Evolutionary conservation across 495 filamentous ascomycete species (phyloP), one percentile per base, ranked within the genome.

Genomic region (Hypoxylon crocopeplum): DNA sequence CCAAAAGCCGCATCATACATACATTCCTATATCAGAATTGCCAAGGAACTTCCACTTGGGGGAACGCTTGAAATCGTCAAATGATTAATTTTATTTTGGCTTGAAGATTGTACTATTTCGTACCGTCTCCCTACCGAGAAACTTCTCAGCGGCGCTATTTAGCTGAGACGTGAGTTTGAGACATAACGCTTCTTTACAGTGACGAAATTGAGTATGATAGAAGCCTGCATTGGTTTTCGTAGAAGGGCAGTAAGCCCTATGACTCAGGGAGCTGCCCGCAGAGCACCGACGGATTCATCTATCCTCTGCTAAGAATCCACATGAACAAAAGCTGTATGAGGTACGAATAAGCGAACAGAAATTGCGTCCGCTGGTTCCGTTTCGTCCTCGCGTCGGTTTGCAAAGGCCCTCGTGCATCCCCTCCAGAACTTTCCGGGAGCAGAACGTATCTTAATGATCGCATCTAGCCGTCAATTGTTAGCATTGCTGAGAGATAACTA

Each of bases 371-470:
- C 70, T 91, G 85, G 73, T 88, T 96, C 68, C 88, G 84, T 78
- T 96, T 93, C 13, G 89, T 84, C 59, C 93, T 84, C 11, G 81
- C 72, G 44, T 81, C 77, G 19, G 90, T 92, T 71, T 93, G 89
- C 77, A 86, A 87, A 20, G 86, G 84, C 7, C 83, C 85, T 37
- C 68, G 60, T 52, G 85, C 83, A 48, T 80, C 81, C 62, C 86
- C 84, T 47, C 79, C 79, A 12, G 85, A 83, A 54, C 83, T 88
- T 65, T 97, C 93, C 0, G 95, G 95, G 10, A 98, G 84, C 2
- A 98, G 82, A 33, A 98, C 94, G 71, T 98, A 98, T 78, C 95
- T 92, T 49, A 98, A 73, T 16, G 92, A 97, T 39, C 94, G 88
- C 60, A 98, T 86, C 91, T 97, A 17, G 59, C 75, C 58, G 77